Conservation (phyloP, 1,284 basidiomycete species). For the Earliella scabrosa region DNA sequence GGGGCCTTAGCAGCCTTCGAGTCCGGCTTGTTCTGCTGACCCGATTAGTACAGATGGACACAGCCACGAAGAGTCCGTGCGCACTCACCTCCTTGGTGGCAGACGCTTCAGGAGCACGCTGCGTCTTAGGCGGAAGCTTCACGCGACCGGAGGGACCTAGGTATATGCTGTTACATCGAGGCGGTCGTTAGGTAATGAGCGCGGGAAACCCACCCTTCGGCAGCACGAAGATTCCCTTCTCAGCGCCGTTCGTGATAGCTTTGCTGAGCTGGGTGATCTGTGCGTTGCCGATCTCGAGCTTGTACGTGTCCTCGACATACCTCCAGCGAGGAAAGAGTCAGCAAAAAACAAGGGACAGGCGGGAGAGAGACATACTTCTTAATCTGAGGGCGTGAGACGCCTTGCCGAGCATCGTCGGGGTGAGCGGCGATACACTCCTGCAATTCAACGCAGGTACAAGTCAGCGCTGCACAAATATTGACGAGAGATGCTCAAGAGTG, state of each 20-base stretch:
- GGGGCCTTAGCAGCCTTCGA: slow-evolving; percentile 32
- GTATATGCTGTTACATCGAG: slow-evolving; percentile 10
- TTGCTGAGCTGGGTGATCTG: slow-evolving; percentile 83
- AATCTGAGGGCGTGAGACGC: slow-evolving; percentile 90
- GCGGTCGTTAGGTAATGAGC: slow-evolving; percentile 2
- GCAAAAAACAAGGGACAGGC: slow-evolving; percentile 4
- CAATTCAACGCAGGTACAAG: slow-evolving; percentile 14
- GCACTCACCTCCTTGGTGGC: slow-evolving; percentile 69
- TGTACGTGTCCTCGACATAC: slow-evolving; percentile 82
- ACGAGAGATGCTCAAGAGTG: neutral
- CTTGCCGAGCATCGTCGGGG: slow-evolving; percentile 79
- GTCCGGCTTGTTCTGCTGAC: slow-evolving; percentile 61
- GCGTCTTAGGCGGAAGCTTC: slow-evolving; percentile 77
- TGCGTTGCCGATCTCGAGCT: slow-evolving; percentile 76
- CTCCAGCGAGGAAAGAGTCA: slow-evolving; percentile 34
- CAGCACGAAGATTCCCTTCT: slow-evolving; percentile 80
- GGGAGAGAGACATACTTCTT: slow-evolving; percentile 71
- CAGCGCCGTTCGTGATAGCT: slow-evolving; percentile 81
- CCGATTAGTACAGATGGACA: slow-evolving; percentile 21
- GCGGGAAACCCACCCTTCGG: slow-evolving; percentile 73
- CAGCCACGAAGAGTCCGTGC: slow-evolving; percentile 1
- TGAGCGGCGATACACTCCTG: slow-evolving; percentile 83
- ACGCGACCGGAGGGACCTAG: slow-evolving; percentile 80
- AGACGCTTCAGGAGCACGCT: slow-evolving; percentile 50
- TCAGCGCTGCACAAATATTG: neutral